These are phyloP conservation scores for Stemphylium beticola DNA, from an alignment of 2,329 filamentous ascomycete genomes.

Conservation along the genomic window DNA sequence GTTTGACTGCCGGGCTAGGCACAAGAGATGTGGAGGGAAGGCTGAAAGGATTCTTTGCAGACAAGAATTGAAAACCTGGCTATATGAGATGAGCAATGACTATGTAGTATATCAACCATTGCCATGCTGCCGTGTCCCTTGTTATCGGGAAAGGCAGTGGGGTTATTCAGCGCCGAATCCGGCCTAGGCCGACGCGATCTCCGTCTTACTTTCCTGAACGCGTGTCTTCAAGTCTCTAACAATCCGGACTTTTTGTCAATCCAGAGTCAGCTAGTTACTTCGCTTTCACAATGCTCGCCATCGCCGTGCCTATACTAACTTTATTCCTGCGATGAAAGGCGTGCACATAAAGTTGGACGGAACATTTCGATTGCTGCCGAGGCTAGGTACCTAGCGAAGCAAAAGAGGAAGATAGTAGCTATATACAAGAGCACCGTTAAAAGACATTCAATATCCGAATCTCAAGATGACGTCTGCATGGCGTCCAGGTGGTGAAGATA, in stretches of 20 bases:
- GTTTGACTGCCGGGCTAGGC: constrained; percentile 56
- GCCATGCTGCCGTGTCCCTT: background rate
- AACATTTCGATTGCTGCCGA: background rate
- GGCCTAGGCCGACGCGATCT: constrained; percentile 9
- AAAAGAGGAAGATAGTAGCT: background rate
- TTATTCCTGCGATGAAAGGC: background rate
- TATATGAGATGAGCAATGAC: background rate
- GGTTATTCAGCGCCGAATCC: constrained; percentile 19
- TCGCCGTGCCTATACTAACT: background rate
- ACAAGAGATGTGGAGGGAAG: constrained; percentile 53
- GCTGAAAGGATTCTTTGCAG: constrained; percentile 48
- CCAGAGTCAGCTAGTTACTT: background rate
- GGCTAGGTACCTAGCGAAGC: background rate
- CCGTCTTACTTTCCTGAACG: constrained; percentile 16
- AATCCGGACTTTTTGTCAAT: background rate
- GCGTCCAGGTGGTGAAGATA: constrained; percentile 21
- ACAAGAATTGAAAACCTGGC: constrained; percentile 23
- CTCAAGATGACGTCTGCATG: constrained; percentile 30
- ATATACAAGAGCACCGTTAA: background rate
- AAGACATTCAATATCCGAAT: background rate
- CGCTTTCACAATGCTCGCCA: background rate
- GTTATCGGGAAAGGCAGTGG: background rate
- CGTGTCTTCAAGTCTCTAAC: constrained; percentile 13
- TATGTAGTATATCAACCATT: background rate
- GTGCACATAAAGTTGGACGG: background rate